Percentiles rank a stretch among this genome's conserved stretches.
phyloP scores from a whole-genome alignment of 1,139 yeast species.

The Kodamaea alishanica region DNA sequence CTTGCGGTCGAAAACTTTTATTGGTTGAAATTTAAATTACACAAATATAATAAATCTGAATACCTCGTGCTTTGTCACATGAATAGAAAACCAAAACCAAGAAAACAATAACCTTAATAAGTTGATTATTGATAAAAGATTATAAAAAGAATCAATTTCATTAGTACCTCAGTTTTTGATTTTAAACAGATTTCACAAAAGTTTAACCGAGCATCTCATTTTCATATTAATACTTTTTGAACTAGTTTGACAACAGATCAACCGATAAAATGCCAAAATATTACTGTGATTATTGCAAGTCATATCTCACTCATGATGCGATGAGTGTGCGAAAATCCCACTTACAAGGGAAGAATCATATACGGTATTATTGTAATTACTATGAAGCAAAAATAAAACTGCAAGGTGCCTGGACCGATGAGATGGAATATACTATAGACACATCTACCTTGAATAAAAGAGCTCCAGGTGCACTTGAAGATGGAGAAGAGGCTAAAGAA shows the following conservation, averaged over 20 bases:
- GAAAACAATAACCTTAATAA: neutral
- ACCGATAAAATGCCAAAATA: constrained; percentile 46
- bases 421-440: constrained; percentile 39
- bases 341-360: constrained; percentile 74
- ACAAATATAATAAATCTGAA: neutral
- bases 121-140: neutral
- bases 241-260: neutral
- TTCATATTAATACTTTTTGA: neutral
- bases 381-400: constrained; percentile 58
- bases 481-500: constrained; percentile 2
- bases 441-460: constrained; percentile 36
- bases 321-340: constrained; percentile 84
- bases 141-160: neutral
- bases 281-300: constrained; percentile 85
- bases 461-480: constrained; percentile 38
- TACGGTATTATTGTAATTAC: constrained; percentile 70
- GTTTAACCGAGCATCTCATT: neutral
- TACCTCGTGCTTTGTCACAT: neutral
- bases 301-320: constrained; percentile 85
- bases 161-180: neutral
- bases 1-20: constrained; percentile 4
- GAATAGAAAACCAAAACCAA: neutral
- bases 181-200: neutral
- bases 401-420: constrained; percentile 43
- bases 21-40: constrained; percentile 3